These are phyloP conservation scores for Lachnellula suecica DNA, from an alignment of 2,329 filamentous ascomycete genomes.

Conservation along the genomic window DNA sequence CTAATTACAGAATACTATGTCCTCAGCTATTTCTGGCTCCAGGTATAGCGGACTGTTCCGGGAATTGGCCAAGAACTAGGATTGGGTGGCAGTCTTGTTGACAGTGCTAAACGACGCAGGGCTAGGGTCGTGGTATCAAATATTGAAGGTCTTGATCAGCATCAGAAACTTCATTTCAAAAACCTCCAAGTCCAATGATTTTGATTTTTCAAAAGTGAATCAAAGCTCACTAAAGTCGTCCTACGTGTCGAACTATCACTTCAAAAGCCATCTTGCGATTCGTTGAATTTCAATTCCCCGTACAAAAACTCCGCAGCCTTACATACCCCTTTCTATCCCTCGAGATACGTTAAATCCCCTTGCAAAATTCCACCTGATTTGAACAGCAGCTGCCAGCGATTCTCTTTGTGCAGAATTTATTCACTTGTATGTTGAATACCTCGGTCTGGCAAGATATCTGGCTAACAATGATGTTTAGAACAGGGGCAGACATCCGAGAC, in stretches of 20 bases:
- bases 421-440: not conserved
- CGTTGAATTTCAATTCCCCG: not conserved
- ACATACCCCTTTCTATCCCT: too few relatives aligned
- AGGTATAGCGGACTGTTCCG: too few relatives aligned
- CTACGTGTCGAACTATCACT: not conserved
- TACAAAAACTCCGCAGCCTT: not conserved
- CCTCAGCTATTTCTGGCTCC: too few relatives aligned
- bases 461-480: not conserved
- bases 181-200: not conserved
- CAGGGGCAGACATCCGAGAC: too few relatives aligned
- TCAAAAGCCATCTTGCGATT: not conserved
- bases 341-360: too few relatives aligned
- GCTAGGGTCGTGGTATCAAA: not conserved
- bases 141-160: not conserved
- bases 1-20: too few relatives aligned
- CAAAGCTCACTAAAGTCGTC: not conserved
- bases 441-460: not conserved
- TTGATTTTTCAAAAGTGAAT: not conserved
- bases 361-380: not conserved
- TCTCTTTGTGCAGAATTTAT: not conserved
- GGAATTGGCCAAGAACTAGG: not conserved
- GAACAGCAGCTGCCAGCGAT: not conserved
- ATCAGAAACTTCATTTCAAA: not conserved
- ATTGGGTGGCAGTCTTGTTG: not conserved
- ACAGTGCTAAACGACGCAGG: not conserved